phyloP scores from a whole-genome alignment of 73 alveolate genomes.

The Tetrahymena borealis region DNA sequence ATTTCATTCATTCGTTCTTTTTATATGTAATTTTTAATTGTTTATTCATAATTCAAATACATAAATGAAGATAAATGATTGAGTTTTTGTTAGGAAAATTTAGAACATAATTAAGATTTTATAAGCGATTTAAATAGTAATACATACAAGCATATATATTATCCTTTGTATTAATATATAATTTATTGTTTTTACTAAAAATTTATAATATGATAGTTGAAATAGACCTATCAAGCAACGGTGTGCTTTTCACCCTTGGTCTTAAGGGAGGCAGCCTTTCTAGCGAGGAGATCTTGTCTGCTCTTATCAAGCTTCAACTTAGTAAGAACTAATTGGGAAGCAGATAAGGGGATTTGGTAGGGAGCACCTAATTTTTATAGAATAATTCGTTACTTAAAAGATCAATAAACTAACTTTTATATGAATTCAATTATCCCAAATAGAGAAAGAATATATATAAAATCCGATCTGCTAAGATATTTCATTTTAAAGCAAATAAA shows the following conservation, averaged over 20 bases:
- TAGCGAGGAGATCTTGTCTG: conserved; percentile 23
- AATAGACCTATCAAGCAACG: conserved; percentile 10
- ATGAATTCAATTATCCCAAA: background rate
- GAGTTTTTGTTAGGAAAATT: background rate
- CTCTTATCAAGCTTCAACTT: conserved; percentile 26
- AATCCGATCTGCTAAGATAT: no score
- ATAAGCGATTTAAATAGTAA: background rate
- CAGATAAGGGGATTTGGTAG: conserved; percentile 31
- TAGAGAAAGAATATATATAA: no score
- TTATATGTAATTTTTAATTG: background rate
- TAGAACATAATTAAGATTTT: background rate
- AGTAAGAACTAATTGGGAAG: conserved; percentile 31
- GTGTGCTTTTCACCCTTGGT: conserved; percentile 49
- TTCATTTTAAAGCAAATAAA: no score
- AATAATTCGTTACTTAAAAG: background rate
- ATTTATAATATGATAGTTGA: background rate
- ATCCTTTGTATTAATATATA: background rate
- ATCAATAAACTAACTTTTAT: background rate
- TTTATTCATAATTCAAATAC: background rate
- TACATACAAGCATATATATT: background rate
- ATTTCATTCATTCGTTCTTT: no score
- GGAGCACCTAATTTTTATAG: conserved; percentile 21
- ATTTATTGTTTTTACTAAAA: background rate
- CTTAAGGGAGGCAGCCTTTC: conserved; percentile 41
- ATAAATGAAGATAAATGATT: background rate